phyloP scores from a whole-genome alignment of 1,284 basidiomycete genomes.

The Cronartium quercuum region DNA sequence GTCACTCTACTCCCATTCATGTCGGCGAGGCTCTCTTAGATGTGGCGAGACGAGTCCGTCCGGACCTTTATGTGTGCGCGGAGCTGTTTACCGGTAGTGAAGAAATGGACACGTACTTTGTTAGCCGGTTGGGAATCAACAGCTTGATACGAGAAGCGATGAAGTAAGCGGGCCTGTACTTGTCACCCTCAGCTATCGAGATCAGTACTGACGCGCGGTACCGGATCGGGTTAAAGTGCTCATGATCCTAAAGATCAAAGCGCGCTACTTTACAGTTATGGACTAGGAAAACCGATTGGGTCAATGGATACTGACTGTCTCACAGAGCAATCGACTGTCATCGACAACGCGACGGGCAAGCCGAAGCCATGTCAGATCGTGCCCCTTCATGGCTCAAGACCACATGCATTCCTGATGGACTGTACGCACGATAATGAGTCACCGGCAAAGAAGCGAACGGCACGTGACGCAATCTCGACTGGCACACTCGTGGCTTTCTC shows the following conservation, averaged over 20 bases:
- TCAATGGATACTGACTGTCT: slow-evolving; percentile 86
- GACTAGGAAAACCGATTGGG: slow-evolving; percentile 82
- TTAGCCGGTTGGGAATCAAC: slow-evolving; percentile 82
- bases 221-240: slow-evolving; percentile 4
- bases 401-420: slow-evolving; percentile 88
- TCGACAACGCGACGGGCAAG: slow-evolving; percentile 64
- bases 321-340: slow-evolving; percentile 58
- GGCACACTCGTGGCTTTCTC: slow-evolving; percentile 82
- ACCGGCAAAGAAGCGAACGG: slow-evolving; percentile 74
- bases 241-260: slow-evolving; percentile 24
- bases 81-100: slow-evolving; percentile 95
- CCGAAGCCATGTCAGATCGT: slow-evolving; percentile 66
- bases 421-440: slow-evolving; percentile 94
- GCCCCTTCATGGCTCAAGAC: slow-evolving; percentile 71
- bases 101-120: slow-evolving; percentile 84
- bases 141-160: slow-evolving; percentile 84
- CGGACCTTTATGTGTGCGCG: slow-evolving; percentile 88
- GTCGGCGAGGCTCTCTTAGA: slow-evolving; percentile 90
- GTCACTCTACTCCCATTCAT: slow-evolving; percentile 90
- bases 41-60: slow-evolving; percentile 76
- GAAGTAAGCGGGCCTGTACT: slow-evolving; percentile 52
- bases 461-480: slow-evolving; percentile 85
- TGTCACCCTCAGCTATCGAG: neutral
- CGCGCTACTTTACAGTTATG: slow-evolving; percentile 65
- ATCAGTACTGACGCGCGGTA: neutral